Percentiles rank a stretch among this genome's conserved stretches.
Evolutionary conservation across 73 alveolate species (phyloP).

Genomic region (Paramecium sonneborni): DNA sequence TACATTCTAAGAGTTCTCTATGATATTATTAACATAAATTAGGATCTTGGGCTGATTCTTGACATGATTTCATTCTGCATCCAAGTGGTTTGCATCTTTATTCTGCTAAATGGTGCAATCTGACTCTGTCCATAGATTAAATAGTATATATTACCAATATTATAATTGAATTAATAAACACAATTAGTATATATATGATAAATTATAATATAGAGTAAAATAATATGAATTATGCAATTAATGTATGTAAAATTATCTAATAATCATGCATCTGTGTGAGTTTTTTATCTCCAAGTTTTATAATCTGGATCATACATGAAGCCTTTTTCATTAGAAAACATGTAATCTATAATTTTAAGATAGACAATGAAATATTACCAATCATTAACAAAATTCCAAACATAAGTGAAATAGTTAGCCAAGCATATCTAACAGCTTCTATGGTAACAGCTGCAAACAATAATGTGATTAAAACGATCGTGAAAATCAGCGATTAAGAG

Average conservation of each 20-base stretch:
- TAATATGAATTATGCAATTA: not conserved
- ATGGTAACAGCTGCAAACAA: conserved; percentile 37
- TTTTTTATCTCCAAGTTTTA: conserved; percentile 49
- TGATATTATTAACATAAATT: not conserved
- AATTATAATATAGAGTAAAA: not conserved
- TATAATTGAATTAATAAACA: not conserved
- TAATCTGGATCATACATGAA: conserved; percentile 55
- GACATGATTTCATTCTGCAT: conserved; percentile 47
- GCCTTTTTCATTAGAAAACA: conserved; percentile 34
- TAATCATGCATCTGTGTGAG: conserved; percentile 17
- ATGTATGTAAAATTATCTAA: not conserved
- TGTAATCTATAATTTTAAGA: not conserved
- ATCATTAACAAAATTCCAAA: conserved; percentile 12
- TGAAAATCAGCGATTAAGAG: not conserved
- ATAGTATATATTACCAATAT: not conserved
- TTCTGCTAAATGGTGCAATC: conserved; percentile 40
- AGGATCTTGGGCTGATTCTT: conserved; percentile 16
- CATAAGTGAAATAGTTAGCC: conserved; percentile 19
- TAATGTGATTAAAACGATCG: not conserved
- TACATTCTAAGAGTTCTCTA: conserved; percentile 18
- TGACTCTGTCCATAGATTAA: not conserved
- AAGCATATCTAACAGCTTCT: not conserved
- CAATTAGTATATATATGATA: not conserved
- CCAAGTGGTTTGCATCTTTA: conserved; percentile 21
- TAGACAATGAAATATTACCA: not conserved